Conservation (phyloP, 208 protist genomes). For the Trypanosoma avium region DNA sequence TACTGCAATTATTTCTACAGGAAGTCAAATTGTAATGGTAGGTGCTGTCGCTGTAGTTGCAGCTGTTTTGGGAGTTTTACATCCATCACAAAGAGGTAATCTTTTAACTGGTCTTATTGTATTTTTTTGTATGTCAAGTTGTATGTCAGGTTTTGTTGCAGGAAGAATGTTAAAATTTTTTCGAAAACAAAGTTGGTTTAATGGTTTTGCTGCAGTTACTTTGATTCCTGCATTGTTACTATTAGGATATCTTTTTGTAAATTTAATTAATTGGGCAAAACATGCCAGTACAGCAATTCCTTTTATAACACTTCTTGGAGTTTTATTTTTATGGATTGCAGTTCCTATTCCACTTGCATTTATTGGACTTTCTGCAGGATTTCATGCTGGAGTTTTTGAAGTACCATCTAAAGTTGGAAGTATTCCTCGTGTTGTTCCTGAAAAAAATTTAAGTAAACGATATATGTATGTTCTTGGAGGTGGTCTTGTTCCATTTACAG, state of each 20-base stretch:
- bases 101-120: slow-evolving; percentile 81
- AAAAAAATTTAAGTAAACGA: slow-evolving; percentile 45
- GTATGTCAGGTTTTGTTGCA: slow-evolving; percentile 86
- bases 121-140: slow-evolving; percentile 62
- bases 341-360: slow-evolving; percentile 94
- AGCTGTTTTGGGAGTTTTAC: slow-evolving; percentile 84
- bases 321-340: slow-evolving; percentile 79
- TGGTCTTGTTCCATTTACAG: slow-evolving; percentile 95
- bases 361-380: slow-evolving; percentile 90
- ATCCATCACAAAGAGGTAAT: slow-evolving; percentile 89
- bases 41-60: slow-evolving; percentile 64
- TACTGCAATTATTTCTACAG: slow-evolving; percentile 85
- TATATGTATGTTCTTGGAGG: slow-evolving; percentile 22
- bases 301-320: slow-evolving; percentile 47
- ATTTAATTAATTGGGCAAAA: slow-evolving; percentile 66
- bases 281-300: slow-evolving; percentile 63
- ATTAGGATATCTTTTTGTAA: slow-evolving; percentile 49
- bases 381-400: slow-evolving; percentile 59
- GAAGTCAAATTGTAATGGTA: slow-evolving; percentile 89
- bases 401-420: slow-evolving; percentile 86
- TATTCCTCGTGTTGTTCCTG: slow-evolving; percentile 95
- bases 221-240: slow-evolving; percentile 48
- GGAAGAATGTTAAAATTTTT: slow-evolving; percentile 89
- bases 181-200: slow-evolving; percentile 78
- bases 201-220: slow-evolving; percentile 58